These are phyloP conservation scores for Suillus americanus DNA, from an alignment of 768 basidiomycete genomes.

Conservation along the genomic window DNA sequence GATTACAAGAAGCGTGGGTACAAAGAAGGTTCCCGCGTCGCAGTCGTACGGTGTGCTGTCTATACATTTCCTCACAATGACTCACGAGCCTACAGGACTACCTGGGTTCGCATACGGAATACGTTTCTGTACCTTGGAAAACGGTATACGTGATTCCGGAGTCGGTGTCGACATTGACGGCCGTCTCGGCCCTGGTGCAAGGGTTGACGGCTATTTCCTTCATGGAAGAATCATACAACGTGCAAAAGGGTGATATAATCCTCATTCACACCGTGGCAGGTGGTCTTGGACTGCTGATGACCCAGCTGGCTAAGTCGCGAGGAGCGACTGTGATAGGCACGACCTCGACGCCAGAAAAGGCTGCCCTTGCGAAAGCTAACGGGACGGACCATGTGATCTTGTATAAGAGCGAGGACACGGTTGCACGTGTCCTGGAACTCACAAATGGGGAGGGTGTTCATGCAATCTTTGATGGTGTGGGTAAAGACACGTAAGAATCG, in stretches of 20 bases:
- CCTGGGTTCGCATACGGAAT: conserved; percentile 64
- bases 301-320: conserved; percentile 65
- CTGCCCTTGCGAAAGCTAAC: conserved; percentile 68
- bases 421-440: conserved; percentile 68
- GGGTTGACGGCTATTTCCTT: conserved; percentile 78
- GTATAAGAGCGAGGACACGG: conserved; percentile 74
- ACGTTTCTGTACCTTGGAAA: conserved; percentile 65
- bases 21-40: conserved; percentile 70
- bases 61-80: neutral
- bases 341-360: conserved; percentile 83
- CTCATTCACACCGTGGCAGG: conserved; percentile 92
- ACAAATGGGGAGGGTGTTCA: conserved; percentile 82
- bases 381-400: conserved; percentile 90
- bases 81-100: conserved; percentile 35
- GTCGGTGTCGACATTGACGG: conserved; percentile 54
- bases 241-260: conserved; percentile 76
- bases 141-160: conserved; percentile 65
- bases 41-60: conserved; percentile 49
- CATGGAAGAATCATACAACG: conserved; percentile 81
- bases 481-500: conserved; percentile 81
- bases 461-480: conserved; percentile 94
- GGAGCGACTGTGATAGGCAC: conserved; percentile 95
- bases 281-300: conserved; percentile 71
- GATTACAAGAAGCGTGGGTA: conserved; percentile 65
- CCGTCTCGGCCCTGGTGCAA: conserved; percentile 69